Percentiles rank a stretch among this genome's conserved stretches.
These are phyloP conservation scores for Oryza coarctata DNA, from an alignment of 176 grass and related monocot genomes.

Conservation along the genomic window DNA sequence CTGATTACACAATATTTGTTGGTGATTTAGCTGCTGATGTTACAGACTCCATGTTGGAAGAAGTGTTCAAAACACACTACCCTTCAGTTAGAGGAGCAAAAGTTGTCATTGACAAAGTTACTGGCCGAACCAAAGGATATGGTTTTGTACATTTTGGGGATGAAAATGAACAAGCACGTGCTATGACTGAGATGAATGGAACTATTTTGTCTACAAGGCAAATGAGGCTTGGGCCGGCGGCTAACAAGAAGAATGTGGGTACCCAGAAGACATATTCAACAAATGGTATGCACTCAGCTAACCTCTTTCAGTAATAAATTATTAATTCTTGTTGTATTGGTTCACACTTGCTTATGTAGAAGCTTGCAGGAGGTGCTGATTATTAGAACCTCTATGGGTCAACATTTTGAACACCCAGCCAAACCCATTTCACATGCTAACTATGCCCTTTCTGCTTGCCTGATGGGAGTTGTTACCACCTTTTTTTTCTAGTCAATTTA, in stretches of 20 bases:
- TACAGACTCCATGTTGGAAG: constrained; percentile 73
- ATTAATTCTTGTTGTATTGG: constrained; percentile 6
- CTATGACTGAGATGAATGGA: constrained; percentile 96
- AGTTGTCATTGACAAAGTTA: constrained; percentile 72
- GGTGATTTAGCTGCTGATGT: constrained; percentile 88
- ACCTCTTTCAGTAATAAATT: neutral
- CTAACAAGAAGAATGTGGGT: constrained; percentile 71
- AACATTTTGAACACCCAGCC: constrained; percentile 14
- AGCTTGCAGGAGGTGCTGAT: constrained; percentile 24
- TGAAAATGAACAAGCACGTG: constrained; percentile 65
- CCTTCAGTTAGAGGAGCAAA: constrained; percentile 86
- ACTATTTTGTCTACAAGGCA: constrained; percentile 60
- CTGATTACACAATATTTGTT: constrained; percentile 89
- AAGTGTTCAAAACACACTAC: constrained; percentile 61
- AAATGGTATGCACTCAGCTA: constrained; percentile 32
- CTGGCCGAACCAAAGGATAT: constrained; percentile 79
- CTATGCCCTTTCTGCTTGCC: constrained; percentile 22
- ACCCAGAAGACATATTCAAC: constrained; percentile 57
- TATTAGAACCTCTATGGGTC: constrained; percentile 19
- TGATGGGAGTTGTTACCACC: constrained; percentile 3
- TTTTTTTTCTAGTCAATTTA: constrained; percentile 34
- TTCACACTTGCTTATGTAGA: constrained; percentile 25
- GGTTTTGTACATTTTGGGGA: constrained; percentile 87
- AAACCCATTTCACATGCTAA: neutral
- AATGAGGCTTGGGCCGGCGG: constrained; percentile 81